Evolutionary conservation across 805 yeast species (phyloP).

Genomic region (Aciculoconidium aculeatum): DNA sequence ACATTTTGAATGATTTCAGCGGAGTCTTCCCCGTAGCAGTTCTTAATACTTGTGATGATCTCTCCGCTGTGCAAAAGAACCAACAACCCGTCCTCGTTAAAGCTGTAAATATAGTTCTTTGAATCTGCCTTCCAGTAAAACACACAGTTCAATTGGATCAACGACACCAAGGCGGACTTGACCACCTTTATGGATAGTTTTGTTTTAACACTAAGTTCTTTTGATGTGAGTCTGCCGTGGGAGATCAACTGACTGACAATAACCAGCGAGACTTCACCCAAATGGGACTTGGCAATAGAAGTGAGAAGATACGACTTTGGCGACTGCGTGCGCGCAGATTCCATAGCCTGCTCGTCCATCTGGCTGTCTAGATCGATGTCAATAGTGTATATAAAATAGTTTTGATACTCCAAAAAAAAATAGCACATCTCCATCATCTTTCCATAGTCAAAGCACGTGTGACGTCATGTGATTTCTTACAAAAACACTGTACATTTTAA

Average conservation of each 20-base stretch:
- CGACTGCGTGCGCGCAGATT: conserved; percentile 45
- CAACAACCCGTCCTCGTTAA: conserved; percentile 59
- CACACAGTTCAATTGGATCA: conserved; percentile 76
- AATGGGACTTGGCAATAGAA: conserved; percentile 43
- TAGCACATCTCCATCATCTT: not conserved
- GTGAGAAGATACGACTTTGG: conserved; percentile 58
- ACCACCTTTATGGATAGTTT: conserved; percentile 45
- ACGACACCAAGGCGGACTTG: conserved; percentile 63
- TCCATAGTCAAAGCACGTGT: conserved; percentile 1
- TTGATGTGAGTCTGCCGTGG: conserved; percentile 58
- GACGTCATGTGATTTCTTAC: no score
- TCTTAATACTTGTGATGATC: conserved; percentile 50
- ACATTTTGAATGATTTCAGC: conserved; percentile 66
- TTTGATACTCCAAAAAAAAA: not conserved
- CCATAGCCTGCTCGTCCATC: conserved; percentile 5
- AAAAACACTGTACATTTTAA: no score
- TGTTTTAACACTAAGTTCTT: conserved; percentile 46
- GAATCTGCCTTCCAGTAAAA: conserved; percentile 45
- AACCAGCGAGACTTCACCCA: conserved; percentile 71
- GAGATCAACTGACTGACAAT: conserved; percentile 57
- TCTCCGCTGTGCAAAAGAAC: conserved; percentile 72
- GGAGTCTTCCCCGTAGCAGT: conserved; percentile 36
- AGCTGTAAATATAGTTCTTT: conserved; percentile 43
- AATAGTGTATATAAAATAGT: not conserved
- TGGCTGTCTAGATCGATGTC: not conserved